Conservation (phyloP, 1,139 yeast species). For the Debaryomyces sp. region DNA sequence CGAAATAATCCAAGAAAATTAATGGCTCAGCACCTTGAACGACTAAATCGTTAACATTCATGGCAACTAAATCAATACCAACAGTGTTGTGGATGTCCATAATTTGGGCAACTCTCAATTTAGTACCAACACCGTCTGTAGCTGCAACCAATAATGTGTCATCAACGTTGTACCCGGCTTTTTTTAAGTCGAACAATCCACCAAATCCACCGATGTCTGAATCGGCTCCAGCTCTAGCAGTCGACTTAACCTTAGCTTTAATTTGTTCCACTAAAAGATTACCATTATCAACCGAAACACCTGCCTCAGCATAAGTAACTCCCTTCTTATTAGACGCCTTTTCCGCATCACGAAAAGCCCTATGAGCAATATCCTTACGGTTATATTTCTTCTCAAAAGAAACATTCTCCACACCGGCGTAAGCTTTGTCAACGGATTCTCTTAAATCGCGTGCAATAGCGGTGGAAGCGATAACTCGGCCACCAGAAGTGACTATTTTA, state of each 20-base stretch:
- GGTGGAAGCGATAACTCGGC: conserved; percentile 94
- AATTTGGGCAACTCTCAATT: conserved; percentile 90
- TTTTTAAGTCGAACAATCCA: conserved; percentile 87
- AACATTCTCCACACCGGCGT: conserved; percentile 79
- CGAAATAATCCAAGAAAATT: conserved; percentile 93
- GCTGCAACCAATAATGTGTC: conserved; percentile 92
- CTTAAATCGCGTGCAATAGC: conserved; percentile 77
- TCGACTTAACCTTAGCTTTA: conserved; percentile 89
- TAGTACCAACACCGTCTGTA: conserved; percentile 99
- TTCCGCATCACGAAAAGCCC: conserved; percentile 73
- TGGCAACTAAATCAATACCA: conserved; percentile 97
- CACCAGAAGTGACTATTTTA: conserved; percentile 83
- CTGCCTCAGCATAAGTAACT: conserved; percentile 89
- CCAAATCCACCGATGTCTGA: conserved; percentile 99
- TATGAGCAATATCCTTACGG: conserved; percentile 93
- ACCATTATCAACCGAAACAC: conserved; percentile 97
- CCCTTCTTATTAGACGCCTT: conserved; percentile 29
- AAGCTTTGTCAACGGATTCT: conserved; percentile 84
- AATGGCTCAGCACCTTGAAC: conserved; percentile 99
- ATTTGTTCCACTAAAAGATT: conserved; percentile 87
- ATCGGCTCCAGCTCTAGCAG: conserved; percentile 95
- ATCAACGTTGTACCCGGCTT: conserved; percentile 79
- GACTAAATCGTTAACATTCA: conserved; percentile 96
- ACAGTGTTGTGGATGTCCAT: conserved; percentile 91
- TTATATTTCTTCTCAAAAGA: conserved; percentile 74